Base-by-base conservation (phyloP, 495 filamentous ascomycete genomes). In the Aspergillus cavernicola region DNA sequence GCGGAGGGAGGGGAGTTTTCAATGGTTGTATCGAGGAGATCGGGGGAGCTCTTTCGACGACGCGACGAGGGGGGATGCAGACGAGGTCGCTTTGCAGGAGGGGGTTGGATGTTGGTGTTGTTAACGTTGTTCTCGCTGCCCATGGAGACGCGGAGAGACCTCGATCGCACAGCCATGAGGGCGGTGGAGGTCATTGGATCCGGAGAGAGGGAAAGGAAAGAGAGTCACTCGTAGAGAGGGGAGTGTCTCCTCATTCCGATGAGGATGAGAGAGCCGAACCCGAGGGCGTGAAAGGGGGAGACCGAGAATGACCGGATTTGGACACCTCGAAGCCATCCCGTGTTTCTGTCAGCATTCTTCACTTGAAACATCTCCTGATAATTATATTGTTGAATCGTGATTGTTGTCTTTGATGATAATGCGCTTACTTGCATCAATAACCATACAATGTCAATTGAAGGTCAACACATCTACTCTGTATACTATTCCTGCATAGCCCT, bases 101-200 rank as follows among this genome's bases (percentile, higher is more conserved):
- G 63, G 8, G 61, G 58, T 38, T 41, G 33, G 60, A 50, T 40
- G 45, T 46, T 23, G 35, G 62, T 58, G 44, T 61, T 49, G 55
- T 43, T 35, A 44, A 56, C 50, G 57, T 56, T 49, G 48, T 65
- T 57, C 42, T 57, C 50, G 28, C 57, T 64, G 69, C 62, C 67
- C 65, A 68, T 55, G 47, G 68, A 63, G 55, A 65, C 66, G 52
- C 68, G 70, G 55, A 70, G 59, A 15, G 67, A 57, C 60, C 64
- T 66, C 58, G 69, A 69, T 58, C 66, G 65, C 54, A 68, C 59
- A 51, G 67, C 65, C 73, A 74, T 76, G 46, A 63, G 55, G 41
- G 56, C 46, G 28, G 40, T 46, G 47, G 50, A 51, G 39, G 47
- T 50, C 51, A 55, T 53, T 51, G 46, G 23, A 37, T 1, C 11